Evolutionary conservation across 73 alveolate genomes (phyloP).

Genomic region (Stentor roeselii): DNA sequence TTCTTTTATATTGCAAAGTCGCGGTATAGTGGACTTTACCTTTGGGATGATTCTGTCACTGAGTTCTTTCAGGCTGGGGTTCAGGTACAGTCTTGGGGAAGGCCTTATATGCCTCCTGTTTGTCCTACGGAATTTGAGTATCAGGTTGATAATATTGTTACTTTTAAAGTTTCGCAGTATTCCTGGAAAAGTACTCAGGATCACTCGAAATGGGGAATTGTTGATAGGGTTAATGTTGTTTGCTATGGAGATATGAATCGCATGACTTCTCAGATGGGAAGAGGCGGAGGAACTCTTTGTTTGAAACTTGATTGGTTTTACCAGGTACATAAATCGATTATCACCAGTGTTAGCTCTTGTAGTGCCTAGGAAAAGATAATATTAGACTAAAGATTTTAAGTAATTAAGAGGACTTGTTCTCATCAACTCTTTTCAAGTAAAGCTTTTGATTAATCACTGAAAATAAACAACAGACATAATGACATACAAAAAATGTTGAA

Average conservation of each 20-base stretch:
- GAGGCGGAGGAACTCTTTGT: not conserved
- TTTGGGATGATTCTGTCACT: too few relatives aligned
- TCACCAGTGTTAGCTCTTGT: not conserved
- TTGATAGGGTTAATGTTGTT: not conserved
- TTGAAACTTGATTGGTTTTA: not conserved
- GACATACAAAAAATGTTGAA: too few relatives aligned
- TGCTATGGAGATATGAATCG: not conserved
- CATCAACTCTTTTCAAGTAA: too few relatives aligned
- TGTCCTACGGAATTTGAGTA: not conserved
- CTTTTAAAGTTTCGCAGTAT: not conserved
- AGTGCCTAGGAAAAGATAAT: too few relatives aligned
- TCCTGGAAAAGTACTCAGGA: not conserved
- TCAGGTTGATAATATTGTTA: not conserved
- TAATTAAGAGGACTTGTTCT: too few relatives aligned
- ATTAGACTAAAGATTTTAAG: too few relatives aligned
- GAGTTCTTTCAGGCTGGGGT: too few relatives aligned
- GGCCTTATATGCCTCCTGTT: not conserved
- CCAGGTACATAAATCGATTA: not conserved
- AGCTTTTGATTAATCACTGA: too few relatives aligned
- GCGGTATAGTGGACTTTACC: too few relatives aligned
- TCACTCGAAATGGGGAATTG: slow-evolving; percentile 9
- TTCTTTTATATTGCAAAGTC: too few relatives aligned
- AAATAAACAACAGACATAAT: too few relatives aligned
- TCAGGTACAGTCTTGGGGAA: not conserved
- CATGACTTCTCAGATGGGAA: not conserved